Percentiles rank a stretch among this genome's conserved stretches.
phyloP scores from a whole-genome alignment of 768 basidiomycete genomes.

The Lactifluus pinguis region DNA sequence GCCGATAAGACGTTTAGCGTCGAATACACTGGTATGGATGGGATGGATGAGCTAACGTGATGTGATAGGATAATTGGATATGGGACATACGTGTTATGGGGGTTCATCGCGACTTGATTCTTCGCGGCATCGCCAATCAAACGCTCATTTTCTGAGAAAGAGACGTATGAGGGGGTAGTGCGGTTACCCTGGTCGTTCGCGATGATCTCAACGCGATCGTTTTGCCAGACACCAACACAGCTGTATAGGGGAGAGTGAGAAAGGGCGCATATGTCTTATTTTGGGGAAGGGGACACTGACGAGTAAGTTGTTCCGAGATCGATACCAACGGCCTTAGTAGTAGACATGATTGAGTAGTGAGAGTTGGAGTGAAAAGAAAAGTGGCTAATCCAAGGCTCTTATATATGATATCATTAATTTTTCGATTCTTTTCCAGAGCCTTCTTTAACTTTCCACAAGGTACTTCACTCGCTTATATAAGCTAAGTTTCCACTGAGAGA shows the following conservation, averaged over 20 bases:
- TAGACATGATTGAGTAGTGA: too few relatives aligned
- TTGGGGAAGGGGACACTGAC: constrained; percentile 35
- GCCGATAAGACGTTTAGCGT: constrained; percentile 96
- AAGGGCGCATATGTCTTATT: background rate
- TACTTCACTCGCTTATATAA: constrained; percentile 14
- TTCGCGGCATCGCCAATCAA: constrained; percentile 99
- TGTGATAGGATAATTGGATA: background rate
- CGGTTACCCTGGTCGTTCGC: constrained; percentile 93
- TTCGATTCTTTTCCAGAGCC: constrained; percentile 23
- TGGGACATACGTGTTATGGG: constrained; percentile 64
- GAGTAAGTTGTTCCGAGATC: constrained; percentile 92
- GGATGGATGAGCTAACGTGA: constrained; percentile 20
- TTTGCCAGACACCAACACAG: constrained; percentile 99
- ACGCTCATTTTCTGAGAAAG: constrained; percentile 92
- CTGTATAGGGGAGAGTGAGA: constrained; percentile 30
- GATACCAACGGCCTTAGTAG: constrained; percentile 73
- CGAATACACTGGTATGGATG: constrained; percentile 63
- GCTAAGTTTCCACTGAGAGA: background rate
- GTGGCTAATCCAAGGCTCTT: constrained; percentile 2
- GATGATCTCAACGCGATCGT: constrained; percentile 98
- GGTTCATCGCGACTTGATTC: constrained; percentile 99
- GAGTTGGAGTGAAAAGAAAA: background rate
- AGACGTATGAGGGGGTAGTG: constrained; percentile 92
- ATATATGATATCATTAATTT: constrained; percentile 23
- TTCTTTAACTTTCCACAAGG: constrained; percentile 20